Percentiles rank a stretch among this genome's conserved stretches.
Evolutionary conservation across 768 basidiomycete genomes (phyloP).

Genomic region (Royoungia palumana): DNA sequence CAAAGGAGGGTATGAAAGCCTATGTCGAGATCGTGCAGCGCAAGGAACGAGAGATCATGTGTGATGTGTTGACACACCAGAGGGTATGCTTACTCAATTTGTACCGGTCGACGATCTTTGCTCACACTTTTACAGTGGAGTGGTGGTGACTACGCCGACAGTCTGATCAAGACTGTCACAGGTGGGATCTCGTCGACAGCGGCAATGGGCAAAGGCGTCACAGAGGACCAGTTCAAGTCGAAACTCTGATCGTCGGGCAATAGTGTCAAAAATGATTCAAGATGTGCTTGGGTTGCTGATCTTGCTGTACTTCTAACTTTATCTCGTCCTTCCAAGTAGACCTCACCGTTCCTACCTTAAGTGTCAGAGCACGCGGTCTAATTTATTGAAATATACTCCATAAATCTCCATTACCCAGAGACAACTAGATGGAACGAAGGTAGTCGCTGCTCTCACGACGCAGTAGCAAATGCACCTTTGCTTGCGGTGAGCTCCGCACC

Average conservation of each 20-base stretch:
- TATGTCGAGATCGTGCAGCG: conserved; percentile 95
- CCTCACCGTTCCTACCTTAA: not conserved
- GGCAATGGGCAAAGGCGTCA: conserved; percentile 99
- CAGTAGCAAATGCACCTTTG: conserved; percentile 48
- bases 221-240: conserved; percentile 76
- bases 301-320: conserved; percentile 2
- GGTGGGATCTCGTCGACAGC: conserved; percentile 95
- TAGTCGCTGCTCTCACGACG: conserved; percentile 23
- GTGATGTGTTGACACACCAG: conserved; percentile 97
- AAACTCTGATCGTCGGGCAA: conserved; percentile 37
- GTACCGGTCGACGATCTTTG: conserved; percentile 11
- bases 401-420: conserved; percentile 8
- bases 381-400: not conserved
- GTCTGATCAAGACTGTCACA: conserved; percentile 91
- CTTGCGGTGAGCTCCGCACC: conserved; percentile 72
- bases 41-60: conserved; percentile 88
- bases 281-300: conserved; percentile 1
- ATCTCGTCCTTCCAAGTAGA: not conserved
- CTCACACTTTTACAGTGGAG: conserved; percentile 64
- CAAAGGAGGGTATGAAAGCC: conserved; percentile 97
- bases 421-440: no score
- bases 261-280: not conserved
- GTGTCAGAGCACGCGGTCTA: not conserved
- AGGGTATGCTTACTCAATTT: conserved; percentile 51
- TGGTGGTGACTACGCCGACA: conserved; percentile 91